Percentiles rank a stretch among this genome's conserved stretches.
These are phyloP conservation scores for Claviceps humidiphila DNA, from an alignment of 2,329 filamentous ascomycete genomes.

Conservation along the genomic window DNA sequence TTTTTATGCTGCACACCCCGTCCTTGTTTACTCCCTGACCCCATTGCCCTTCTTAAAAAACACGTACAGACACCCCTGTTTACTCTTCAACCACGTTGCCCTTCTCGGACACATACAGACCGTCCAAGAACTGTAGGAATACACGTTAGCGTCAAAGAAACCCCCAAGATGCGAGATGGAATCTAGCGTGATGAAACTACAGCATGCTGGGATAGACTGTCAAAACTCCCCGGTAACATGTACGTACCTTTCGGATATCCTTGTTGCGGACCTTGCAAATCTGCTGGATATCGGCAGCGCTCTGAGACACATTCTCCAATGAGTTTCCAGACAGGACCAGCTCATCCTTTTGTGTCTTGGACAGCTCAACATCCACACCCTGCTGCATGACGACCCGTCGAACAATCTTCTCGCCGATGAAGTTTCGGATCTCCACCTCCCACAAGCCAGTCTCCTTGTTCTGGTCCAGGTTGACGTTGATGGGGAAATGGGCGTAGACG, in stretches of 20 bases:
- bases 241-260: slow-evolving; percentile 95
- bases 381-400: slow-evolving; percentile 78
- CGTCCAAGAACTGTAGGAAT: slow-evolving; percentile 81
- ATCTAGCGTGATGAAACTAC: too few species aligned
- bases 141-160: slow-evolving; percentile 10
- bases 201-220: too few species aligned
- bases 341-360: slow-evolving; percentile 94
- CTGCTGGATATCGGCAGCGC: slow-evolving; percentile 98
- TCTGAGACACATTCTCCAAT: slow-evolving; percentile 93
- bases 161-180: neutral
- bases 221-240: too few species aligned
- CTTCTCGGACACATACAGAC: slow-evolving; percentile 99
- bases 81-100: slow-evolving; percentile 76
- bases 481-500: slow-evolving; percentile 99
- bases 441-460: slow-evolving; percentile 75
- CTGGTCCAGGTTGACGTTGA: slow-evolving; percentile 99
- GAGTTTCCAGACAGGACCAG: slow-evolving; percentile 87
- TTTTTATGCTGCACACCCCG: slow-evolving; percentile 18
- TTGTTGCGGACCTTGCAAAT: slow-evolving; percentile 99
- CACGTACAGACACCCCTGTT: slow-evolving; percentile 35
- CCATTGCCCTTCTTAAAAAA: slow-evolving; percentile 99
- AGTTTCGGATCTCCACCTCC: slow-evolving; percentile 99
- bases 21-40: slow-evolving; percentile 44
- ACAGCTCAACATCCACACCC: slow-evolving; percentile 83
- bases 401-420: slow-evolving; percentile 98